These are phyloP conservation scores for Botrytis paeoniae DNA, from an alignment of 2,329 filamentous ascomycete genomes.

Conservation along the genomic window DNA sequence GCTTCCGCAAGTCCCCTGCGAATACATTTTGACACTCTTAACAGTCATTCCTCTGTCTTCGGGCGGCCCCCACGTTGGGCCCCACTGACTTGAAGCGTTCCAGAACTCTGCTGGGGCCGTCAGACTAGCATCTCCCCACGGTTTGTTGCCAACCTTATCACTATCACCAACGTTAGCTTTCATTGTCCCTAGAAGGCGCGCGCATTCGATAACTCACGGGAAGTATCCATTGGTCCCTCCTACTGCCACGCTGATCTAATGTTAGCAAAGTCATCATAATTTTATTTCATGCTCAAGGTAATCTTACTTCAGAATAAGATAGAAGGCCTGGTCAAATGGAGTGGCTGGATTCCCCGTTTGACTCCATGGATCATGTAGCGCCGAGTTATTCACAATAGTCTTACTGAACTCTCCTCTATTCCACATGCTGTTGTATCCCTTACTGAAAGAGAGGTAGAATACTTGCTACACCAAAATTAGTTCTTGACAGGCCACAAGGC, in stretches of 20 bases:
- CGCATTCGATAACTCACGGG: slow-evolving; percentile 33
- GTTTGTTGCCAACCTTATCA: slow-evolving; percentile 45
- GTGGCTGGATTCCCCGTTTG: slow-evolving; percentile 40
- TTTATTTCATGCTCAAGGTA: neutral
- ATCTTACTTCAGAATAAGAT: slow-evolving; percentile 45
- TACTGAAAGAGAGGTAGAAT: slow-evolving; percentile 37
- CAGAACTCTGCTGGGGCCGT: slow-evolving; percentile 45
- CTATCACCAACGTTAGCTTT: slow-evolving; percentile 31
- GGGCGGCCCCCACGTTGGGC: slow-evolving; percentile 44
- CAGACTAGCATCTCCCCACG: slow-evolving; percentile 45
- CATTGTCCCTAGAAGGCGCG: neutral
- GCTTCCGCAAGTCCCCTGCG: slow-evolving; percentile 19
- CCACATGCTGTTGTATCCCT: slow-evolving; percentile 33
- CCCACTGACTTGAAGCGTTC: slow-evolving; percentile 43
- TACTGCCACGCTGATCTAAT: slow-evolving; percentile 42
- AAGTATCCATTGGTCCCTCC: slow-evolving; percentile 51
- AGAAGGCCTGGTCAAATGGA: slow-evolving; percentile 52
- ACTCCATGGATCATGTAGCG: slow-evolving; percentile 46
- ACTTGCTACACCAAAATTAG: slow-evolving; percentile 39
- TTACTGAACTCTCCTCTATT: slow-evolving; percentile 44
- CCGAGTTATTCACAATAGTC: slow-evolving; percentile 43
- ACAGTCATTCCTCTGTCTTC: slow-evolving; percentile 26
- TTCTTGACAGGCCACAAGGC: neutral
- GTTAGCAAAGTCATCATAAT: neutral
- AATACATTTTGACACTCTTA: slow-evolving; percentile 28